Evolutionary conservation across 116 monocot genomes (phyloP), one percentile per base, ranked within the genome.

Genomic region (Phalaenopsis hybrid): DNA sequence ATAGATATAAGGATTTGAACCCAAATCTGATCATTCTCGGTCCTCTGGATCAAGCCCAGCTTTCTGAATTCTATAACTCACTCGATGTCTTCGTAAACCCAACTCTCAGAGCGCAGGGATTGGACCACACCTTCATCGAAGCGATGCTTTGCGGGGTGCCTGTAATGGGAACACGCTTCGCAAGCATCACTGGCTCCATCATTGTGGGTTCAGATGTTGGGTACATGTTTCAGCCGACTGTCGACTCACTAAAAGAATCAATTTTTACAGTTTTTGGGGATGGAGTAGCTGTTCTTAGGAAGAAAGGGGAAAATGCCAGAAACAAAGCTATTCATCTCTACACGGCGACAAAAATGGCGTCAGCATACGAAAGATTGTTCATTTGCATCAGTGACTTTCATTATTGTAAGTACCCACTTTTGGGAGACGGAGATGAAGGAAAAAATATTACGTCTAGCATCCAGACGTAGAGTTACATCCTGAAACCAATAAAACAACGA

Each of bases 281-380:
- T 63, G 93, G 93, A 7, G 82, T 49, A 48, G 74, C 4, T 25
- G 80, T 82, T 12, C 50, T 93, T 44, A 86, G 34, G 78, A 82
- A 68, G 79, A 96, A 90, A 72, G 96, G 93, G 5, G 80, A 86
- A 79, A 55, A 75, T 20, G 91, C 86, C 2, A 87, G 92, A 43
- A 52, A 31, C 31, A 93, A 90, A 78, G 91, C 92, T 6, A 1
- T 81, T 73, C 20, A 33, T 45, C 79, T 90, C 8, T 96, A 92
- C 63, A 90, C 92, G 0, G 90, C 92, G 2, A 86, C 70, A 4
- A 96, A 96, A 81, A 96, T 93, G 96, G 89, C 86, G 1, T 69
- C 84, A 20, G 90, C 93, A n/a, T 96, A 96, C 44, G 96, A 96
- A 84, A 93, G 96, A 82, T 87, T 96, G 61, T 96, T 96, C 80